Evolutionary conservation across 805 yeast species (phyloP), one percentile per base, ranked within the genome.

Genomic region (Nakazawaea wickerhamii): DNA sequence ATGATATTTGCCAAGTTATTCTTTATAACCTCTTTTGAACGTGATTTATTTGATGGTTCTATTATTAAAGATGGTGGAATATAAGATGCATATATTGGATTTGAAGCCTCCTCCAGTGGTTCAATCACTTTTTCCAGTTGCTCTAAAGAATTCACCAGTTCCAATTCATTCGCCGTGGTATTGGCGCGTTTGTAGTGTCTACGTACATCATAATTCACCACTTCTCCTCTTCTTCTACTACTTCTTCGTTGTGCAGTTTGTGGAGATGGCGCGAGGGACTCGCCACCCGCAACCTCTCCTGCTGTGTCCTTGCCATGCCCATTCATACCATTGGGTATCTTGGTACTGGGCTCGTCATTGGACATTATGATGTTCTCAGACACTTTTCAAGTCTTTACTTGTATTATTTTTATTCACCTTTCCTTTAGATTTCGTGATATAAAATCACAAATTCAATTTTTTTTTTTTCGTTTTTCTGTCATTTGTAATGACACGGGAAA

Each of bases 1-100:
- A 70, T 57, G 42, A 77, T 47, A 5, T 70, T 64, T 1, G 74
- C 71, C 44, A 78, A 49, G 34, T 58, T 59, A 19, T 65, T 60
- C 38, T 59, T 57, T 19, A 40, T 9, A 4, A 17, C 21, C 10
- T n/a, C 15, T 9, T 3, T 11, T 4, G 21, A 7, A 11, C 8
- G 10, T 7, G 32, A 17, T 17, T 17, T 11, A 14, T 18, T 7
- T 11, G 22, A 18, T 10, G 40, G 19, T 18, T 36, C 40, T 11
- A 8, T 27, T 3, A 36, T 26, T 10, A 36, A 18, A 11, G 40
- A 7, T 36, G 40, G 40, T 8, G 40, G 17, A 18, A 6, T 13
- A 18, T 5, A 36, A 19, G 40, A 36, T 27, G 31, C 6, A 27
- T 18, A 36, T 9, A 36, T 36, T 17, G 33, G 31, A 36, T 28